Conservation (phyloP, 2,329 filamentous ascomycete species). For the Myriosclerotinia scirpicola region DNA sequence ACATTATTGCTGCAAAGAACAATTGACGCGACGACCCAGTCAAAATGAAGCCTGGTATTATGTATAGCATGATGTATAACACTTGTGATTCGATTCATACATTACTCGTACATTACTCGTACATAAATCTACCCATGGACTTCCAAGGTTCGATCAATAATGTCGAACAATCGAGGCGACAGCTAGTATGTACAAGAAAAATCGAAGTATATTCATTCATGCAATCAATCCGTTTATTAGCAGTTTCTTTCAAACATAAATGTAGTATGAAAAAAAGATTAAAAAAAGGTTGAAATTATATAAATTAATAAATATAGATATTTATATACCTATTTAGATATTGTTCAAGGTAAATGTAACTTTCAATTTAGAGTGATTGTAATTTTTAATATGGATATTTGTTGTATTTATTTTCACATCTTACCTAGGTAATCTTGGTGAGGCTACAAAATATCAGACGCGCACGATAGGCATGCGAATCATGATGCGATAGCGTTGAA, state of each 20-base stretch:
- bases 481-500: not conserved
- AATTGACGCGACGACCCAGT: not conserved
- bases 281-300: too few relatives aligned
- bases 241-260: not conserved
- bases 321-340: too few relatives aligned
- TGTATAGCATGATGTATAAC: not conserved
- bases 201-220: not conserved
- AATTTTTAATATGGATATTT: not conserved
- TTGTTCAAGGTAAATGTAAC: not conserved
- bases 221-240: not conserved
- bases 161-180: too few relatives aligned
- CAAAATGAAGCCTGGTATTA: not conserved
- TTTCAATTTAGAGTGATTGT: not conserved
- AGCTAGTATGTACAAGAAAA: not conserved
- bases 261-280: not conserved
- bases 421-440: too few relatives aligned
- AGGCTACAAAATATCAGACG: slow-evolving; percentile 1
- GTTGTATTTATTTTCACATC: not conserved
- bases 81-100: not conserved
- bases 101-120: not conserved
- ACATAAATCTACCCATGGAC: not conserved
- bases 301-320: not conserved
- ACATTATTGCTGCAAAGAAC: not conserved
- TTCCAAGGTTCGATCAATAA: not conserved
- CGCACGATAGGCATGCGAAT: slow-evolving; percentile 10